phyloP scores from a whole-genome alignment of 2,329 filamentous ascomycete species.

The Microdochium nivale region DNA sequence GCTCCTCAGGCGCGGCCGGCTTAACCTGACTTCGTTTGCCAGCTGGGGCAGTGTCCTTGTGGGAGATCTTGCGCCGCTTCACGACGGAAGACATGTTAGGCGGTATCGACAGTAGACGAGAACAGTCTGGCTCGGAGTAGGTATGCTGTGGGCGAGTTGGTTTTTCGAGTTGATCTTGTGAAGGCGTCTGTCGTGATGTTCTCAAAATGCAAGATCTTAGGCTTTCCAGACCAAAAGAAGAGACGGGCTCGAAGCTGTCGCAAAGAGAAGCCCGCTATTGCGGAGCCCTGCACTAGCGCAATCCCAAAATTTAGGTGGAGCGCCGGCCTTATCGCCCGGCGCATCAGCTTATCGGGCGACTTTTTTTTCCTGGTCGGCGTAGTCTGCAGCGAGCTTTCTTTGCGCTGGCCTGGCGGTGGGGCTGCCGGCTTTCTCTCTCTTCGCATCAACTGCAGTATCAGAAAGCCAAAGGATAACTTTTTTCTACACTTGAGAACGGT shows the following conservation, averaged over 20 bases:
- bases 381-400: neutral
- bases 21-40: neutral
- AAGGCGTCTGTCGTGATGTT: neutral
- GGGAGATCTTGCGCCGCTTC: neutral
- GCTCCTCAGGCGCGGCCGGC: constrained; percentile 4
- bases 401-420: neutral
- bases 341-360: constrained; percentile 1
- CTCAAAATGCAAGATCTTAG: neutral
- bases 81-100: neutral
- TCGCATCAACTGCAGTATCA: neutral
- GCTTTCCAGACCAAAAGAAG: neutral
- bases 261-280: neutral
- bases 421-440: neutral
- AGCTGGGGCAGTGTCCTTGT: neutral
- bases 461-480: neutral
- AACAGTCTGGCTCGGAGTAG: neutral
- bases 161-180: neutral
- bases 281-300: neutral
- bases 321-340: neutral
- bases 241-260: neutral
- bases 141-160: neutral
- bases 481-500: neutral
- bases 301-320: neutral
- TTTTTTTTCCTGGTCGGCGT: constrained; percentile 1
- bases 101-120: no score